Percentiles rank a stretch among this genome's conserved stretches.
Conservation (phyloP, 2,329 filamentous ascomycete species). For the Colletotrichum sp. region DNA sequence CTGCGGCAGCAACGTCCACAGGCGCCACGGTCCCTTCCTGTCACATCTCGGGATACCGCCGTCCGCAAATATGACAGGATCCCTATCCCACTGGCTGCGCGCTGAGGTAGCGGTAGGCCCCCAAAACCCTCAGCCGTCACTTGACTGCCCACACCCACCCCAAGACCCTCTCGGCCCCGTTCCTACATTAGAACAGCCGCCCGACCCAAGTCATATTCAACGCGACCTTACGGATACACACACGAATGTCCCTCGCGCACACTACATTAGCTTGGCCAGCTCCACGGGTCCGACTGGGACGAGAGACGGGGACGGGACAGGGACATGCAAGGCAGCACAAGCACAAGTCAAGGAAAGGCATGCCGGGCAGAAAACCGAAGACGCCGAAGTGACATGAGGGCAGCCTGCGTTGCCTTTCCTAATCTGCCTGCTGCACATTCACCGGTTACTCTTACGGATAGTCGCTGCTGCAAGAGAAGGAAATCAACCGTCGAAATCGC, state of each 20-base stretch:
- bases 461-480: neutral
- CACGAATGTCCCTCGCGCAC: neutral
- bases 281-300: conserved; percentile 10
- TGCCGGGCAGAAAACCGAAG: neutral
- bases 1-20: neutral
- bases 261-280: conserved; percentile 9
- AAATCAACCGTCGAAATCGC: neutral
- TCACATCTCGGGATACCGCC: conserved; percentile 16
- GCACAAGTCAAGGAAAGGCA: neutral
- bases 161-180: conserved; percentile 12
- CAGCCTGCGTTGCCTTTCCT: neutral
- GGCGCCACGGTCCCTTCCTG: neutral
- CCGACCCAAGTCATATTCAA: neutral
- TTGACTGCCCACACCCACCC: conserved; percentile 1
- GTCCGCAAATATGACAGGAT: conserved; percentile 10
- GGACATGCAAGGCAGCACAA: neutral
- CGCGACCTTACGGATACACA: neutral
- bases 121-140: neutral
- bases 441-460: neutral
- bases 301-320: neutral
- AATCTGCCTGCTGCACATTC: neutral
- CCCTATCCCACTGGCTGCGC: neutral
- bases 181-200: conserved; percentile 18
- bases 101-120: neutral
- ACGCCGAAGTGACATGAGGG: neutral